Base-by-base conservation (phyloP, 2,329 filamentous ascomycete genomes). In the Sporothrix protearum region DNA sequence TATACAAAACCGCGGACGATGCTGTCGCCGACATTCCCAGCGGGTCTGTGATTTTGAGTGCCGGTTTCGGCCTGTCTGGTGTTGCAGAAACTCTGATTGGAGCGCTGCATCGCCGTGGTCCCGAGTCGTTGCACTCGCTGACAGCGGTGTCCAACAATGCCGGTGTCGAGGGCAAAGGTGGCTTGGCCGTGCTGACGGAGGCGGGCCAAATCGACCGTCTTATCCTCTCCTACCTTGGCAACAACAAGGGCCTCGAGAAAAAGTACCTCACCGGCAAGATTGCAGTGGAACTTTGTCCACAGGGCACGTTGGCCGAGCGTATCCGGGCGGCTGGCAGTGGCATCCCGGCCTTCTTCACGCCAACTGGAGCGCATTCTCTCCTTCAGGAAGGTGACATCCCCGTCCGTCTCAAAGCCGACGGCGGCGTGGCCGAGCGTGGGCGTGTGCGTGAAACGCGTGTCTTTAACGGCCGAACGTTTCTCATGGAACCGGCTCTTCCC, bases 61-160 rank as follows among this genome's bases (percentile, higher is more conserved):
- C 92, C 76, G 92, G 92, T 7, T 96, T 96, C 78, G 92, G 92
- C 74, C 88, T 96, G 68, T 95, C 90, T 77, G 92, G 92, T 77
- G 92, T 94, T 28, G 90, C 91, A 39, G 91, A 95, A 79, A 93
- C 89, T 22, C 87, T 90, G 8, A 90, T 94, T 77, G 70, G 69
- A 14, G 71, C 73, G 74, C 85, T 94, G 33, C 83, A 88, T 69
- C 42, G 42, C 9, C 42, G 63, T 19, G 63, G 63, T 0, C 39
- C 63, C 6, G 63, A 67, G 14, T 49, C 42, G 9, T 25, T 67
- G 5, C 39, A 67, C 16, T 67, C 63, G 14, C 42, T 67, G 25
- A 67, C 63, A n/a, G 63, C 42, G 1, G 42, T 67, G 10, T 67
- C 63, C 5, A 67, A 67, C 42, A 67, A 67, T 49, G 63, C 63